Base-by-base conservation (phyloP, 257 asterid genomes). In the Solanum habrochaites region DNA sequence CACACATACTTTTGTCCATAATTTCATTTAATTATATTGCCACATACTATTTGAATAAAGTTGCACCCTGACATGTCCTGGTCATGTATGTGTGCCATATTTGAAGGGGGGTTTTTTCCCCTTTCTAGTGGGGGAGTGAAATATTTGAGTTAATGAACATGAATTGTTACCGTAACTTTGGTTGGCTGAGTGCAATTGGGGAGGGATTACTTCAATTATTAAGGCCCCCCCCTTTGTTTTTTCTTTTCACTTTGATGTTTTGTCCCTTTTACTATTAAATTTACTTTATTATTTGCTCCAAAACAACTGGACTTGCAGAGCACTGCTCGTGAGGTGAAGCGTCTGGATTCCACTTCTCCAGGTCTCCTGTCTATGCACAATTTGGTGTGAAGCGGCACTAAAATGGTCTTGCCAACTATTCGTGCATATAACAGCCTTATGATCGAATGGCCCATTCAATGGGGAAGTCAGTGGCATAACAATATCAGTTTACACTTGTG, bases 351-450 rank as follows among this genome's bases (percentile, higher is more conserved):
- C 82, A 86, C n/a, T n/a, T 95, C 83, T 88, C 93, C 82, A 91
- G 99, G 86, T 97, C 99, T 83, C 99, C 99, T 27, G 98, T 97
- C 21, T 97, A 97, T 89, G 99, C 99, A 52, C 99, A 97, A 90
- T 97, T 97, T 87, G 95, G n/a, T n/a, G 98, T 67, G 99, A 97
- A 93, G 98, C 99, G 37, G n/a, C n/a, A n/a, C 92, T 97, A n/a
- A 23, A 95, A 97, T 86, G 99, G 99, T 71, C 89, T 95, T 73
- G 86, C n/a, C 98, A 72, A 94, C 98, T 64, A 94, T 97, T 75
- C 99, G 99, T 87, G 99, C 99, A 25, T 97, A 97, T 91, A 93
- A 94, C n/a, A 91, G 99, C n/a, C 99, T 69, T 94, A 97, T 84
- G 98, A 94, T 85, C 95, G 99, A 58, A 95, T 97, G 98, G 94